Conservation (phyloP, 768 basidiomycete species). For the Lentinula detonsa region DNA sequence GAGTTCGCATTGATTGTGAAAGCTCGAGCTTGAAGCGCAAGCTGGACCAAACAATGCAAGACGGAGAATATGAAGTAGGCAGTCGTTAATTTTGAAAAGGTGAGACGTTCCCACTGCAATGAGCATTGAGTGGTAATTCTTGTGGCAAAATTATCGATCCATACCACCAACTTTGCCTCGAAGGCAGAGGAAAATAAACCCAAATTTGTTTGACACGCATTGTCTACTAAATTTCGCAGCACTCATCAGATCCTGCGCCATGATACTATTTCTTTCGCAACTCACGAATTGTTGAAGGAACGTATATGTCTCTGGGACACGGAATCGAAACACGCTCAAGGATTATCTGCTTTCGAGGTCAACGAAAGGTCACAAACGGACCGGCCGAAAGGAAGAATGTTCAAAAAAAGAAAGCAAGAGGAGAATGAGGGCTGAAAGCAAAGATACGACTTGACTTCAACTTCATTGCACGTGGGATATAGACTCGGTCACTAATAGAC, state of each 20-base stretch:
- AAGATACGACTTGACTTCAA: neutral
- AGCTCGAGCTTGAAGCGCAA: conserved; percentile 62
- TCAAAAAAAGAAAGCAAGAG: conserved; percentile 11
- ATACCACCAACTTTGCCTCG: conserved; percentile 43
- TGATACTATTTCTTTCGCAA: neutral
- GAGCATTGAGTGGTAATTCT: neutral
- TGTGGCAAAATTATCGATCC: conserved; percentile 12
- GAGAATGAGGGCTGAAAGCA: conserved; percentile 7
- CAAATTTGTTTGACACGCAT: conserved; percentile 38
- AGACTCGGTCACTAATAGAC: neutral
- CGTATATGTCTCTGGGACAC: conserved; percentile 39
- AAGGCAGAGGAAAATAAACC: conserved; percentile 27
- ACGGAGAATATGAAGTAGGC: conserved; percentile 65
- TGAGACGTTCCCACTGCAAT: conserved; percentile 61
- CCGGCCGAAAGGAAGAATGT: conserved; percentile 13
- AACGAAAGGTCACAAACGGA: conserved; percentile 12
- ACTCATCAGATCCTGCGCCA: neutral
- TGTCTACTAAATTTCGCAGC: conserved; percentile 5
- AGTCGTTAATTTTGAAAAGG: conserved; percentile 59
- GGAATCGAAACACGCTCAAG: conserved; percentile 14
- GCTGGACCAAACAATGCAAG: conserved; percentile 60
- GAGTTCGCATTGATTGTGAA: conserved; percentile 61
- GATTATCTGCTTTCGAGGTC: conserved; percentile 20
- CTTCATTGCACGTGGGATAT: conserved; percentile 1
- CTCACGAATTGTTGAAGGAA: conserved; percentile 12